Evolutionary conservation across 2,329 filamentous ascomycete species (phyloP).

Genomic region (Arthrocladium fulminans): DNA sequence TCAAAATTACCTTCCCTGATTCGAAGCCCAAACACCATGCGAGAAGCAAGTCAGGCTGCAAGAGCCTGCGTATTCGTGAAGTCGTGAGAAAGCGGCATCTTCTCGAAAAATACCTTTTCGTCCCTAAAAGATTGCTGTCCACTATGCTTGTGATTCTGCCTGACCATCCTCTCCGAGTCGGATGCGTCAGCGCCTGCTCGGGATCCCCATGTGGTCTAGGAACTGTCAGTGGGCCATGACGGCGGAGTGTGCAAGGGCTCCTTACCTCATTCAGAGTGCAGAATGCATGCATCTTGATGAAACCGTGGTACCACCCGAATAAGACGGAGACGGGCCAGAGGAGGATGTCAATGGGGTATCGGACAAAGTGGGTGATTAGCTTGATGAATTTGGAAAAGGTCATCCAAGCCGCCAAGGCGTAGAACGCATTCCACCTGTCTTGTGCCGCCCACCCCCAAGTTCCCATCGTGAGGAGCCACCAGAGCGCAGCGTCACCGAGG

Average conservation of each 20-base stretch:
- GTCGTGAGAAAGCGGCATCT: constrained; percentile 7
- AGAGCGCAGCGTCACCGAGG: constrained; percentile 63
- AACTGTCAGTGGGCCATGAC: constrained; percentile 19
- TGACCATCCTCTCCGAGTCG: constrained; percentile 59
- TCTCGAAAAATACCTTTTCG: constrained; percentile 7
- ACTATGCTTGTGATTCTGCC: constrained; percentile 13
- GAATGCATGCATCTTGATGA: constrained; percentile 84
- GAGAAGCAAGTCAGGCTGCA: constrained; percentile 3
- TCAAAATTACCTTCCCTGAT: background rate
- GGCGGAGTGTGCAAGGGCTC: constrained; percentile 15
- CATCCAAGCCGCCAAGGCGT: constrained; percentile 63
- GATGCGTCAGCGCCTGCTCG: constrained; percentile 83
- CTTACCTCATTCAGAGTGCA: constrained; percentile 75
- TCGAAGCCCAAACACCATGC: background rate
- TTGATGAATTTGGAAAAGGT: constrained; percentile 88
- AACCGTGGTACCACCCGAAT: constrained; percentile 86
- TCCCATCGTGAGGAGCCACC: constrained; percentile 61
- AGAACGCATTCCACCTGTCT: constrained; percentile 48
- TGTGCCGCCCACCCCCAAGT: constrained; percentile 52
- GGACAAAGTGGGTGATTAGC: constrained; percentile 73
- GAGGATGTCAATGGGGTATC: constrained; percentile 70
- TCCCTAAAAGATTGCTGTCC: constrained; percentile 8
- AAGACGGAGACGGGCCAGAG: constrained; percentile 76
- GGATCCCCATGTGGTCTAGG: constrained; percentile 88
- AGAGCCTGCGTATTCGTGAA: constrained; percentile 8